A percentile compares a stretch with the other conserved stretches of the same genome.
phyloP scores from a whole-genome alignment of 352 stramenopile species.

The Phytophthora parvispora region DNA sequence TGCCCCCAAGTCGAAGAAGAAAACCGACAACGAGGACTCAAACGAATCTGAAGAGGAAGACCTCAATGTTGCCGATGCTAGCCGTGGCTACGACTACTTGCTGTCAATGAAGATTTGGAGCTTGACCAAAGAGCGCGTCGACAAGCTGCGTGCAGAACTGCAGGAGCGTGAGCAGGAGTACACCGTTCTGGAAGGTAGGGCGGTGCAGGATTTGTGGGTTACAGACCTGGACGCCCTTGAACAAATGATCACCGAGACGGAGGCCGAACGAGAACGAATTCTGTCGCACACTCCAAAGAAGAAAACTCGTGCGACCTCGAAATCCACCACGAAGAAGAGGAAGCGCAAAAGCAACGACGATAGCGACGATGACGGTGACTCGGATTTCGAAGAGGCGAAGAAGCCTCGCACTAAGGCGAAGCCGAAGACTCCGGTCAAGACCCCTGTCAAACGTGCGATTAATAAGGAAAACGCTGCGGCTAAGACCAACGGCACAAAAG shows the following conservation, averaged over 20 bases:
- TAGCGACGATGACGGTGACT: conserved; percentile 68
- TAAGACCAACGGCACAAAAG: conserved; percentile 34
- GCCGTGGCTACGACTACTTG: conserved; percentile 95
- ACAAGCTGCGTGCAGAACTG: conserved; percentile 92
- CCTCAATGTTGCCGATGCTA: conserved; percentile 36
- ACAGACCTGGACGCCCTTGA: conserved; percentile 94
- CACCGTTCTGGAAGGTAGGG: conserved; percentile 75
- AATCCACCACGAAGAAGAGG: conserved; percentile 54
- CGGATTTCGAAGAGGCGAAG: conserved; percentile 66
- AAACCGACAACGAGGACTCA: conserved; percentile 54
- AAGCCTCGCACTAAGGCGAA: conserved; percentile 29
- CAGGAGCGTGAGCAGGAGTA: conserved; percentile 90
- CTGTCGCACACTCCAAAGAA: conserved; percentile 67
- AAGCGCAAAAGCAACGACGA: conserved; percentile 56
- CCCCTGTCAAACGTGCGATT: conserved; percentile 37
- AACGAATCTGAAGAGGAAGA: conserved; percentile 71
- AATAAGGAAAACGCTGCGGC: conserved; percentile 39
- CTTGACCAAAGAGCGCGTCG: conserved; percentile 95
- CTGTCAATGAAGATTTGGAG: conserved; percentile 96
- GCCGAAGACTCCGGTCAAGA: conserved; percentile 47
- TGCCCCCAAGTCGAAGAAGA: conserved; percentile 54
- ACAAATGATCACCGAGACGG: conserved; percentile 70
- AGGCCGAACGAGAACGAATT: conserved; percentile 64
- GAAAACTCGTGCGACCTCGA: conserved; percentile 58
- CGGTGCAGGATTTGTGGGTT: conserved; percentile 94